Percentiles rank a stretch among this genome's conserved stretches.
phyloP scores from a whole-genome alignment of 1,139 yeast species.

The Hemisphaericaspora xylofermentans region DNA sequence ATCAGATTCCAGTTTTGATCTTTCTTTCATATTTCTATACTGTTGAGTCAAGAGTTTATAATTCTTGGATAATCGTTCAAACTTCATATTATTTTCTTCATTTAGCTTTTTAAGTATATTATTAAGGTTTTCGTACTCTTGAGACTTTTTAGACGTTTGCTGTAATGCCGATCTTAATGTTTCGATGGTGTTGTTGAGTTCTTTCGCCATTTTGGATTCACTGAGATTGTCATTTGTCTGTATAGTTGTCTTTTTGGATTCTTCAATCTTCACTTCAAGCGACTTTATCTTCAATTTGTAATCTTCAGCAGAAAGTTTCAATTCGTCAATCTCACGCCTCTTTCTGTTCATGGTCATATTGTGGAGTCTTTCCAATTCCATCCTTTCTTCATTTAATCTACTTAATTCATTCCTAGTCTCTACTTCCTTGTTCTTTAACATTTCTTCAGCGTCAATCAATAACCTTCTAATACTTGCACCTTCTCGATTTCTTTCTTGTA shows the following conservation, averaged over 20 bases:
- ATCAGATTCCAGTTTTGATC: neutral
- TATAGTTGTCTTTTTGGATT: slow-evolving; percentile 13
- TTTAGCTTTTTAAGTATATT: slow-evolving; percentile 58
- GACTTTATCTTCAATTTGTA: slow-evolving; percentile 29
- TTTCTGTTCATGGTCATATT: slow-evolving; percentile 50
- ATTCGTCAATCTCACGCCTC: slow-evolving; percentile 51
- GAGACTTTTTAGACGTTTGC: slow-evolving; percentile 47
- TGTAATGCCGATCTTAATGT: slow-evolving; percentile 56
- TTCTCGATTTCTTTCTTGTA: slow-evolving; percentile 82
- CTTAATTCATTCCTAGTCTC: slow-evolving; percentile 31
- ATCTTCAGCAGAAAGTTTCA: slow-evolving; percentile 29
- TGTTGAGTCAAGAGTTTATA: slow-evolving; percentile 63
- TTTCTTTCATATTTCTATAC: slow-evolving; percentile 34
- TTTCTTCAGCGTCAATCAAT: slow-evolving; percentile 65
- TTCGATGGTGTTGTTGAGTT: slow-evolving; percentile 28
- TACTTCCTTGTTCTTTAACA: slow-evolving; percentile 44
- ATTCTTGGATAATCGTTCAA: slow-evolving; percentile 65
- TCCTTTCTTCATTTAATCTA: slow-evolving; percentile 55
- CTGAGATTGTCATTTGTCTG: slow-evolving; percentile 16
- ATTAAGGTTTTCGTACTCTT: slow-evolving; percentile 59
- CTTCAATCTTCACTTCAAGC: slow-evolving; percentile 44
- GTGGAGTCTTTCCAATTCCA: slow-evolving; percentile 54
- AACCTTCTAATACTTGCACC: slow-evolving; percentile 69
- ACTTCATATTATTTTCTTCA: slow-evolving; percentile 65
- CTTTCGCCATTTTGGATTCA: slow-evolving; percentile 22